phyloP scores from a whole-genome alignment of 2,329 filamentous ascomycete species.

The Sclerotinia subarctica region DNA sequence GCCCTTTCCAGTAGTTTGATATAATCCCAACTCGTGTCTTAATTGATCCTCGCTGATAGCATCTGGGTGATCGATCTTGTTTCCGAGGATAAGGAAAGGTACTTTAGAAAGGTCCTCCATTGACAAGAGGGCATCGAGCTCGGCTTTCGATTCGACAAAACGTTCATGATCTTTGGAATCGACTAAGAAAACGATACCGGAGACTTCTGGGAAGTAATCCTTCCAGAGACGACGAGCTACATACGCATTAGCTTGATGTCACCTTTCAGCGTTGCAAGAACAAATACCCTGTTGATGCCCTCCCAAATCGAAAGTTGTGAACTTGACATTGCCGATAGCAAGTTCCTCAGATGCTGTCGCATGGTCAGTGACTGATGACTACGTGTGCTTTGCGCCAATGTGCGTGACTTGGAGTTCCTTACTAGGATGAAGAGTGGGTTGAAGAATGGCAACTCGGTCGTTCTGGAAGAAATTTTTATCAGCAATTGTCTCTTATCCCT shows the following conservation, averaged over 20 bases:
- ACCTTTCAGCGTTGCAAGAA: neutral
- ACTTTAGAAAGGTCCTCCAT: conserved; percentile 98
- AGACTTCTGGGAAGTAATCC: conserved; percentile 95
- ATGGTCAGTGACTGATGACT: conserved; percentile 31
- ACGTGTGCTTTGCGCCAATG: conserved; percentile 22
- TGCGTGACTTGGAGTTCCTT: conserved; percentile 32
- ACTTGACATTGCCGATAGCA: conserved; percentile 87
- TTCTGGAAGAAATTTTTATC: conserved; percentile 53
- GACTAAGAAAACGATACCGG: conserved; percentile 95
- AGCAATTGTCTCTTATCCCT: conserved; percentile 23
- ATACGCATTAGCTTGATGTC: conserved; percentile 24
- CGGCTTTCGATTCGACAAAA: conserved; percentile 89
- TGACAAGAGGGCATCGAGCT: conserved; percentile 89
- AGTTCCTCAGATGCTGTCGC: conserved; percentile 79
- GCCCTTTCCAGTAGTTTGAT: conserved; percentile 95
- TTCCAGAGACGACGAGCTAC: conserved; percentile 89
- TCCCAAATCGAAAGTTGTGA: conserved; percentile 91
- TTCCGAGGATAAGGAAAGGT: conserved; percentile 92
- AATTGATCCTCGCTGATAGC: conserved; percentile 95
- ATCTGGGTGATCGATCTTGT: conserved; percentile 99
- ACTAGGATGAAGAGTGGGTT: conserved; percentile 91
- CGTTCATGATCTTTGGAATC: conserved; percentile 97
- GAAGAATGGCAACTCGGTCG: conserved; percentile 85
- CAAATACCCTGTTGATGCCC: conserved; percentile 82
- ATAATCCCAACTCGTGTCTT: conserved; percentile 85